These are phyloP conservation scores for Acer campestre DNA, from an alignment of 345 rosid species.

Conservation along the genomic window DNA sequence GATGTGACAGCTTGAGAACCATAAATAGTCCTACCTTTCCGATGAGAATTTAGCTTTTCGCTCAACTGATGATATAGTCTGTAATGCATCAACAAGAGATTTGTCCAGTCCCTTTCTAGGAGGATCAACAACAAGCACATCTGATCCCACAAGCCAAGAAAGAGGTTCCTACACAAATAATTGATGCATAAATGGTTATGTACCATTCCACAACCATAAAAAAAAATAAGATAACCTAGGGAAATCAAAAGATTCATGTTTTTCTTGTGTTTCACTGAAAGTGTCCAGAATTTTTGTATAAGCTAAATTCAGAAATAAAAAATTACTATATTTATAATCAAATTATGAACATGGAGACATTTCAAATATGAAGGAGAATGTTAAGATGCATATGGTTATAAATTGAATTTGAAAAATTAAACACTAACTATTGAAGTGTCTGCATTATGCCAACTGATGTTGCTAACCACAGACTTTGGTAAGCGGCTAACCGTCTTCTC, in stretches of 20 bases:
- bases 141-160: constrained; percentile 92
- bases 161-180: constrained; percentile 67
- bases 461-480: constrained; percentile 62
- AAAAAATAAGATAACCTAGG: too few species aligned
- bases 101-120: constrained; percentile 92
- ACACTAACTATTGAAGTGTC: constrained; percentile 79
- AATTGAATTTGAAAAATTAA: constrained; percentile 14
- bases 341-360: not conserved
- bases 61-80: constrained; percentile 47
- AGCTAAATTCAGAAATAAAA: not conserved
- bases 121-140: constrained; percentile 87
- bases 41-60: constrained; percentile 45
- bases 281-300: not conserved
- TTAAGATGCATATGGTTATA: constrained; percentile 9
- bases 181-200: constrained; percentile 9
- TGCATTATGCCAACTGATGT: constrained; percentile 91
- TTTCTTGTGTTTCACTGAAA: not conserved
- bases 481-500: constrained; percentile 83
- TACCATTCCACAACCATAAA: constrained; percentile 2
- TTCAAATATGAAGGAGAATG: constrained; percentile 1
- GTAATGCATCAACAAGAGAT: constrained; percentile 69
- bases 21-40: constrained; percentile 47
- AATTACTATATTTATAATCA: not conserved
- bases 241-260: not conserved
- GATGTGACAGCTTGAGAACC: not conserved